Evolutionary conservation across 2,329 filamentous ascomycete species (phyloP), one percentile per base, ranked within the genome.

Genomic region (Phialemonium atrogriseum): DNA sequence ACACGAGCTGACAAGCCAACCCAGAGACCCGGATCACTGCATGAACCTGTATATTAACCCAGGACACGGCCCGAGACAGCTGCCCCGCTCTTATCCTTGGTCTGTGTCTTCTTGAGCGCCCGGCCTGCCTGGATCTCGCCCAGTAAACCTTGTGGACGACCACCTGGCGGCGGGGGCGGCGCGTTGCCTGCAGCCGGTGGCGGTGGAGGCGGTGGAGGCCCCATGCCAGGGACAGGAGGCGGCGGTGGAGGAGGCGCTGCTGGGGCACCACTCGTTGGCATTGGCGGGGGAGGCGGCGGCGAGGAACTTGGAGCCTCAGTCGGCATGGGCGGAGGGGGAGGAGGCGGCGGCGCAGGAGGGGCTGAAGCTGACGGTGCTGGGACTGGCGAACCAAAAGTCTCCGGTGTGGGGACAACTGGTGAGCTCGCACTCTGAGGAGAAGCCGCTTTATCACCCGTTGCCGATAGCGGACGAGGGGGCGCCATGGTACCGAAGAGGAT

Each of bases 401-500:
- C n/a, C n/a, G n/a, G n/a, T n/a, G n/a, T n/a, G 35, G 56, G 58
- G 37, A 58, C 61, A 48, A 48, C 62, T 28, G 43, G 59, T 8
- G 53, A 53, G 35, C 60, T 61, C 13, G 43, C 43, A 9, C 49
- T 41, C 2, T 55, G 48, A 8, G 62, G 54, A 8, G 54, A 48
- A 17, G 55, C 52, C 7, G 65, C 65, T 46, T 84, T 83, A 43
- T 83, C 78, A 33, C 84, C 86, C 55, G 84, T 77, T 6, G 86
- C 82, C 13, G 85, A 93, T 26, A 95, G 61, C 18, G 89, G 88
- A 31, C 89, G 78, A 10, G 91, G 89, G 23, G 91, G 89, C 8
- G 76, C 89, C 88, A 98, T 96, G 31, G 88, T 94, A 37, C 91
- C 89, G 54, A 98, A 98, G 13, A 98, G 70, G 38, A 95, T 91